Base-by-base conservation (phyloP, 1,139 yeast genomes). In the Magnusiomyces clavatus region DNA sequence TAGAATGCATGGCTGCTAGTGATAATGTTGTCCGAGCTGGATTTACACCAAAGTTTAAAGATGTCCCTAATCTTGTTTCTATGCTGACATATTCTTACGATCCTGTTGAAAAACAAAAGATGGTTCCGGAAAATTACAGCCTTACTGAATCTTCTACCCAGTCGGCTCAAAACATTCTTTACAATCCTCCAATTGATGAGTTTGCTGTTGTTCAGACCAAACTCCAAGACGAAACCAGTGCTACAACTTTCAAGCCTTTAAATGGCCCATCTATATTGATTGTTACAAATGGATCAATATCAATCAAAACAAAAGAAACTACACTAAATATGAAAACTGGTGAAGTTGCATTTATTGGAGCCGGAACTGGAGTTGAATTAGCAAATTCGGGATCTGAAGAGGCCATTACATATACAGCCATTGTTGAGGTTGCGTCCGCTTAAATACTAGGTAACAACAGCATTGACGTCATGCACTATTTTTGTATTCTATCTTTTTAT, bases 1-100 rank as follows among this genome's bases (percentile, higher is more conserved):
- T 92, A 64, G 99, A 92, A 72, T 94, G 98, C 74, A 92, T 92
- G 99, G 98, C 98, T 49, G 97, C 97, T 12, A 84, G 95, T 42
- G 99, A 92, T 69, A 92, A 92, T 64, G 99, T 92, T 54, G 97
- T 92, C 47, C 82, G 98, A 70, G 96, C 97, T 6, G 99, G 98
- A 10, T 92, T 92, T 75, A 92, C 98, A 13, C 98, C 98, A 55
- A 92, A 94, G 71, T 92, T 90, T 74, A 92, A 90, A 72, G 98
- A 94, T 69, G 97, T 92, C 53, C 72, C 83, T 58, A 87, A 86
- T 65, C 78, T 92, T 66, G 97, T 92, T 41, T 81, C 78, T 51
- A 88, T 87, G 95, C 79, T 92, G 69, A 90, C 97, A 3, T 92
- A 90, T 69, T 77, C 87, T 40, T 86, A 86, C 63, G 95, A 86